phyloP scores from a whole-genome alignment of 1,284 basidiomycete species.

The Leccinum subrobustum region DNA sequence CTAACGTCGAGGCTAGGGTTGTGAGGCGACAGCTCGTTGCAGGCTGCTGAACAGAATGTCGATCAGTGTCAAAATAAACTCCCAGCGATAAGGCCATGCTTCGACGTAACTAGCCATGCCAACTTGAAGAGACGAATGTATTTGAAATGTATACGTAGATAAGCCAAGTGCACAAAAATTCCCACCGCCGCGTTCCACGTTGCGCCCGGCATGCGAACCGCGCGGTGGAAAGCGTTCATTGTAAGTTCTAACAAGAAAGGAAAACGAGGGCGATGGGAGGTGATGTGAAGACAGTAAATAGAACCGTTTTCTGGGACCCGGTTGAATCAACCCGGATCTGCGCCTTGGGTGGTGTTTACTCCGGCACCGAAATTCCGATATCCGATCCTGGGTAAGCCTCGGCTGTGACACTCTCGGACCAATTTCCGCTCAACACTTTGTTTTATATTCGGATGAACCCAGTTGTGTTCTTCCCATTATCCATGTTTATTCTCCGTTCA shows the following conservation, averaged over 20 bases:
- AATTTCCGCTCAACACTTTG: not conserved
- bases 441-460: not conserved
- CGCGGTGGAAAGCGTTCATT: not conserved
- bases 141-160: not conserved
- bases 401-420: not conserved
- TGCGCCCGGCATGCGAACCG: not conserved
- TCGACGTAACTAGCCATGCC: not conserved
- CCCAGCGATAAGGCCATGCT: not conserved
- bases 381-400: not conserved
- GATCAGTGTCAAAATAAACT: not conserved
- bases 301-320: not conserved
- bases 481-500: conserved; percentile 10
- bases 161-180: not conserved
- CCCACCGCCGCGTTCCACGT: no score
- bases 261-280: not conserved
- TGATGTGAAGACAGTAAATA: not conserved
- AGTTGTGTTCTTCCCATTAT: not conserved
- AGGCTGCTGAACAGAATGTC: not conserved
- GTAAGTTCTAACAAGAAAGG: not conserved
- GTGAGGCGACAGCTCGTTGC: not conserved
- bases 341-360: not conserved
- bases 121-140: not conserved
- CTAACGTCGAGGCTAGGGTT: not conserved
- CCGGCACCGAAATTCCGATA: not conserved
- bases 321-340: not conserved